phyloP scores from a whole-genome alignment of 345 rosid species.

The Populus davidiana region DNA sequence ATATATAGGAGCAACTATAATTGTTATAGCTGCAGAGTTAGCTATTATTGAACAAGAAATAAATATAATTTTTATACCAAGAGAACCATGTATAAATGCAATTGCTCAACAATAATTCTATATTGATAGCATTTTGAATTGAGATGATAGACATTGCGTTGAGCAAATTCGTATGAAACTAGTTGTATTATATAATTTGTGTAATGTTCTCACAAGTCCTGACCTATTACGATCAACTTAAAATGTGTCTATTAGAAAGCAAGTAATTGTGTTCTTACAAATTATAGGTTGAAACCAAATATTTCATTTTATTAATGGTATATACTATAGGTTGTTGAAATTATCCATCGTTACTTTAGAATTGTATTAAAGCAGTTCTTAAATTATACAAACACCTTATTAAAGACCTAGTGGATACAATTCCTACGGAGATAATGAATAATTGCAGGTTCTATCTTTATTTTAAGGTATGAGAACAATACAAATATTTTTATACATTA shows the following conservation, averaged over 20 bases:
- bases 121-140: too few species aligned
- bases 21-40: too few species aligned
- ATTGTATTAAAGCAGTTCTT: background rate
- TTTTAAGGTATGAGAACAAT: background rate
- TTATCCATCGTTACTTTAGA: background rate
- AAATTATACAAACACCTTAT: background rate
- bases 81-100: too few species aligned
- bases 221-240: background rate
- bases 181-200: background rate
- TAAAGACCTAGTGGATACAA: background rate
- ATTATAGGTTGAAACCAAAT: background rate
- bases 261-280: too few species aligned
- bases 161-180: background rate
- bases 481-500: too few species aligned
- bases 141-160: too few species aligned
- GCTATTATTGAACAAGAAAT: too few species aligned
- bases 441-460: background rate
- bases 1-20: too few species aligned
- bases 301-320: background rate
- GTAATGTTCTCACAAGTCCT: background rate
- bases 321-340: background rate
- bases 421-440: background rate
- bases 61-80: background rate
- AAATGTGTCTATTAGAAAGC: too few species aligned
- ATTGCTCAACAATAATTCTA: too few species aligned